phyloP scores from a whole-genome alignment of 768 basidiomycete species.

The Xerocomellus dryophilus region DNA sequence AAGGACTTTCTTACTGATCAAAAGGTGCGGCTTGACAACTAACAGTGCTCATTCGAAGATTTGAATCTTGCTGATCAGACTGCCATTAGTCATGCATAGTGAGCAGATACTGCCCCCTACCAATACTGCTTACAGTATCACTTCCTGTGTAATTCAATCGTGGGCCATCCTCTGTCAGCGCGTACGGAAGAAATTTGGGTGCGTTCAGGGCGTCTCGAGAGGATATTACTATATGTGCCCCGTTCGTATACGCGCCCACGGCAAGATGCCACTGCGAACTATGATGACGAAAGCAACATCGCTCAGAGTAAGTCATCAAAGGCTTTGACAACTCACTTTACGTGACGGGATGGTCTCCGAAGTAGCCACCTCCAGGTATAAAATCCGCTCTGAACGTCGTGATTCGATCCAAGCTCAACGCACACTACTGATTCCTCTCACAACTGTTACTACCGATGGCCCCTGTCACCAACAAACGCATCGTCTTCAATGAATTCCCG shows the following conservation, averaged over 20 bases:
- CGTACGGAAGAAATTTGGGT: background rate
- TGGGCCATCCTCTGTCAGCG: background rate
- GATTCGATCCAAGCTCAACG: background rate
- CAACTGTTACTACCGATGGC: background rate
- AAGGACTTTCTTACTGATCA: too few species aligned
- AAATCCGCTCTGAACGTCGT: background rate
- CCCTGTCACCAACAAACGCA: conserved; percentile 33
- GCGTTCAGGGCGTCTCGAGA: too few species aligned
- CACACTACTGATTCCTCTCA: background rate
- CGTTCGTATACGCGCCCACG: background rate
- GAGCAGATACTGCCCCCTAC: too few species aligned
- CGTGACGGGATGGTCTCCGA: background rate
- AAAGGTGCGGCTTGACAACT: too few species aligned
- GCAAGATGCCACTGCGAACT: background rate
- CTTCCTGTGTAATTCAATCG: background rate
- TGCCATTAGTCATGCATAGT: too few species aligned
- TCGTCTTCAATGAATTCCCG: conserved; percentile 35
- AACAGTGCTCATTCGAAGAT: too few species aligned
- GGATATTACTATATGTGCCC: background rate
- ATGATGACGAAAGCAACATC: too few species aligned
- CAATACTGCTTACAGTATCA: background rate
- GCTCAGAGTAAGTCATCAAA: background rate
- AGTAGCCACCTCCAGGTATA: background rate
- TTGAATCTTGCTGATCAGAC: too few species aligned
- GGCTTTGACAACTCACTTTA: background rate